A percentile compares a stretch with the other conserved stretches of the same genome.
Evolutionary conservation across 164 flowering plant genomes (phyloP).

Genomic region (Santalum album): DNA sequence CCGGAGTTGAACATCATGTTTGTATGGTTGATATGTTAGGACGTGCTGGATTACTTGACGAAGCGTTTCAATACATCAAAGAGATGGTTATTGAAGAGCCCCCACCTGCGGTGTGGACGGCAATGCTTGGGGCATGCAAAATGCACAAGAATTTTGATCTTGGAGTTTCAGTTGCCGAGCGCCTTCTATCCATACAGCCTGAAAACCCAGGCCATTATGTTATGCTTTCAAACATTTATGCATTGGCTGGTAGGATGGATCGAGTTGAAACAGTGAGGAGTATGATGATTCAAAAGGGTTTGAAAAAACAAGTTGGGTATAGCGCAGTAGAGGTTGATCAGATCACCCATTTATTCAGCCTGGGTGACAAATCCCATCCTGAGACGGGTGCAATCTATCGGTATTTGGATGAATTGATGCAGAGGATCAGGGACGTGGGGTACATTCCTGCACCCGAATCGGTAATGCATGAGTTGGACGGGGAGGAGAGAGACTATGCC

Average conservation of each 20-base stretch:
- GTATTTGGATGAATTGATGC: slow-evolving; percentile 59
- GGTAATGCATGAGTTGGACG: slow-evolving; percentile 66
- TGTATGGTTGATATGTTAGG: slow-evolving; percentile 78
- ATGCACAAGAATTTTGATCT: slow-evolving; percentile 61
- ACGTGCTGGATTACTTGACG: slow-evolving; percentile 51
- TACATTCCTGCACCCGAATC: slow-evolving; percentile 41
- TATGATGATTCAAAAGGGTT: slow-evolving; percentile 39
- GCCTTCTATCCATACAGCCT: slow-evolving; percentile 46
- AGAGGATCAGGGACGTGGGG: slow-evolving; percentile 43
- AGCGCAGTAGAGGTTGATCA: slow-evolving; percentile 50
- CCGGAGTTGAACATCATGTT: slow-evolving; percentile 66
- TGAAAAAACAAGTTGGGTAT: slow-evolving; percentile 68
- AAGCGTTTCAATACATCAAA: slow-evolving; percentile 41
- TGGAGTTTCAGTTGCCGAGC: slow-evolving; percentile 50
- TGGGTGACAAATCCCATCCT: slow-evolving; percentile 58
- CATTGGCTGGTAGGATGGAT: slow-evolving; percentile 61
- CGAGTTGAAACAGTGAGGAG: slow-evolving; percentile 52
- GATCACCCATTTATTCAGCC: slow-evolving; percentile 44
- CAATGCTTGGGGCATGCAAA: slow-evolving; percentile 80
- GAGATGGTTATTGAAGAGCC: slow-evolving; percentile 20
- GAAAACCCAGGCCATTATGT: slow-evolving; percentile 71
- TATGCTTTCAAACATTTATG: slow-evolving; percentile 62
- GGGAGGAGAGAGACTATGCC: slow-evolving; percentile 61
- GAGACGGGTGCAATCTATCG: slow-evolving; percentile 33
- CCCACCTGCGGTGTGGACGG: slow-evolving; percentile 62